Evolutionary conservation across 2,329 filamentous ascomycete species (phyloP).

Genomic region (Hymenoscyphus fraxineus): DNA sequence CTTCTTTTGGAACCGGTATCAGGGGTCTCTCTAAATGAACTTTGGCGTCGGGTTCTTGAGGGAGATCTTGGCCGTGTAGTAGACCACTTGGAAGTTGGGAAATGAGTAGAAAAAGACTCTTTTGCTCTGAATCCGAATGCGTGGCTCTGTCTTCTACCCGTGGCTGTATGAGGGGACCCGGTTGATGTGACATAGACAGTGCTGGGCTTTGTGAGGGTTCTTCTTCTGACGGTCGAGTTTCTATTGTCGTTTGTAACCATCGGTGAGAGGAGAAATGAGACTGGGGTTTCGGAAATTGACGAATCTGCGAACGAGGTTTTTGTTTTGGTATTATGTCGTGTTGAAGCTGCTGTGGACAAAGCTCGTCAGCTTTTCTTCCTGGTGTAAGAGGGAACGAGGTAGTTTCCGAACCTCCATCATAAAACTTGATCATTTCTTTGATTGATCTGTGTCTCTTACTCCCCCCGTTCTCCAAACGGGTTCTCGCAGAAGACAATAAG

Average conservation of each 20-base stretch:
- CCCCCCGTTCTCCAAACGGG: neutral
- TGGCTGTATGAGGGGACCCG: neutral
- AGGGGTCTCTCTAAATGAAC: neutral
- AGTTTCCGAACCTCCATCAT: conserved; percentile 24
- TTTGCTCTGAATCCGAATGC: conserved; percentile 10
- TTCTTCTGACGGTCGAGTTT: neutral
- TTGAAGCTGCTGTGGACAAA: conserved; percentile 16
- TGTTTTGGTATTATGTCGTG: conserved; percentile 11
- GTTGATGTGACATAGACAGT: neutral
- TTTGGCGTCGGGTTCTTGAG: neutral
- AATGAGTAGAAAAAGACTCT: conserved; percentile 13
- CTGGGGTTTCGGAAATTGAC: conserved; percentile 1
- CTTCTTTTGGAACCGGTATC: neutral
- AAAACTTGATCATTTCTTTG: conserved; percentile 27
- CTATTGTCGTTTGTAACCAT: neutral
- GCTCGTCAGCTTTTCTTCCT: conserved; percentile 2
- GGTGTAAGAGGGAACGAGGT: neutral
- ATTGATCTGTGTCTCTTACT: conserved; percentile 19
- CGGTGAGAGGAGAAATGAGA: neutral
- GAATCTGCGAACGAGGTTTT: conserved; percentile 4
- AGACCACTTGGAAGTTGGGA: conserved; percentile 10
- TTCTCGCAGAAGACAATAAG: neutral
- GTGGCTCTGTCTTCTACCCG: conserved; percentile 10
- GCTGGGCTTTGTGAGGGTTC: neutral
- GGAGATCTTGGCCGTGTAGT: neutral